phyloP scores from a whole-genome alignment of 768 basidiomycete genomes.

The Suillus bovinus region DNA sequence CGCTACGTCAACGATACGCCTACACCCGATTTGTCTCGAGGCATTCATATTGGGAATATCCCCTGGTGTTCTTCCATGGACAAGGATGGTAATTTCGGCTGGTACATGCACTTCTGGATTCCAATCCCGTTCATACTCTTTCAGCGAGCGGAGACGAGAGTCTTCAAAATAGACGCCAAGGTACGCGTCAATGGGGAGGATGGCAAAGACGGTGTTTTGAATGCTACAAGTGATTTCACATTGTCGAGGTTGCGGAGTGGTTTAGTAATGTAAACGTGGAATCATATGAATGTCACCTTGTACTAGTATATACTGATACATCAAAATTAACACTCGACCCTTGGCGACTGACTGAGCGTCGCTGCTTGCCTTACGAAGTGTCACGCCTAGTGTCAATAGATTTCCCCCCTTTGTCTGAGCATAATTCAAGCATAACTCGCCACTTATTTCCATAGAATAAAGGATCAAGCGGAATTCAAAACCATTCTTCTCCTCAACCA shows the following conservation, averaged over 20 bases:
- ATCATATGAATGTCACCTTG: background rate
- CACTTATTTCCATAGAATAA: background rate
- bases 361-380: background rate
- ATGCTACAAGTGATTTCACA: conserved; percentile 35
- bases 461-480: background rate
- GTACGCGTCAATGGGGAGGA: conserved; percentile 34
- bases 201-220: conserved; percentile 15
- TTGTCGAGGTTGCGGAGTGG: conserved; percentile 41
- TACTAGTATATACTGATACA: background rate
- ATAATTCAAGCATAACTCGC: no score
- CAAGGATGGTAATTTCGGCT: conserved; percentile 19
- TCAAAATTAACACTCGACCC: background rate
- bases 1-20: background rate
- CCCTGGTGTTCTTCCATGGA: conserved; percentile 12
- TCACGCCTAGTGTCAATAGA: background rate
- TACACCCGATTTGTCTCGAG: background rate
- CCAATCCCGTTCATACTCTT: conserved; percentile 51
- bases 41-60: conserved; percentile 23
- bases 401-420: no score
- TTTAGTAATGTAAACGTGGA: background rate
- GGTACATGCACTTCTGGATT: conserved; percentile 27
- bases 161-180: conserved; percentile 40
- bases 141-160: conserved; percentile 44
- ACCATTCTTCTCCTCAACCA: background rate
- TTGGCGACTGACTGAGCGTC: background rate